These are phyloP conservation scores for Durusdinium trenchii DNA, from an alignment of 73 alveolate genomes.

Conservation along the genomic window DNA sequence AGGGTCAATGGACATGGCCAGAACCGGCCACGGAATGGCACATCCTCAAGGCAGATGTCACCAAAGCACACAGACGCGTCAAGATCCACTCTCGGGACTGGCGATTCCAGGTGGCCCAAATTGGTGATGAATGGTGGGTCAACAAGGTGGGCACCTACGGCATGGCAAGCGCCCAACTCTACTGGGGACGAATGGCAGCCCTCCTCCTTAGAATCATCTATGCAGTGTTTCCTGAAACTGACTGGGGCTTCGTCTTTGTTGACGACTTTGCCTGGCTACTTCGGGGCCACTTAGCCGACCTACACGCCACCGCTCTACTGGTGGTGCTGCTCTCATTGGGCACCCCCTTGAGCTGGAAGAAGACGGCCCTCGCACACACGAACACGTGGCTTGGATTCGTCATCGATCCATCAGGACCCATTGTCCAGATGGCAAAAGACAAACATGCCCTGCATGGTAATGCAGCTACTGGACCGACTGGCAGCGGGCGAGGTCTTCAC, in stretches of 20 bases:
- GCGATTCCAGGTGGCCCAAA: constrained; percentile 7
- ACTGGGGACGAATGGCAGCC: constrained; percentile 45
- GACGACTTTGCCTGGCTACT: constrained; percentile 48
- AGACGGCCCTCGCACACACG: neutral
- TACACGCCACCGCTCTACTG: neutral
- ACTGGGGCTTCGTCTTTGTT: constrained; percentile 43
- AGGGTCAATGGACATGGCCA: neutral
- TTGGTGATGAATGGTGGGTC: constrained; percentile 19
- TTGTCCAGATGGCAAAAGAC: neutral
- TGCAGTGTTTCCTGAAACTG: neutral
- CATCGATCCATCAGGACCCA: neutral
- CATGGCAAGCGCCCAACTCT: constrained; percentile 41
- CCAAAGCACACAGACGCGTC: constrained; percentile 25
- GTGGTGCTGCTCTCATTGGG: neutral
- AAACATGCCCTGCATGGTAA: neutral
- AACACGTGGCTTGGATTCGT: constrained; percentile 62
- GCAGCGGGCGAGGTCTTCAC: neutral
- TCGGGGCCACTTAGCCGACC: neutral
- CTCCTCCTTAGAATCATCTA: neutral
- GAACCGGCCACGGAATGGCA: neutral
- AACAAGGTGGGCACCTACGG: constrained; percentile 54
- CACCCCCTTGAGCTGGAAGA: constrained; percentile 31
- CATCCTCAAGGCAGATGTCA: constrained; percentile 46
- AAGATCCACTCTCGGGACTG: neutral
- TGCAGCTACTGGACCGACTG: neutral